Base-by-base conservation (phyloP, 176 grass and related monocot genomes). In the Eleusine indica region DNA sequence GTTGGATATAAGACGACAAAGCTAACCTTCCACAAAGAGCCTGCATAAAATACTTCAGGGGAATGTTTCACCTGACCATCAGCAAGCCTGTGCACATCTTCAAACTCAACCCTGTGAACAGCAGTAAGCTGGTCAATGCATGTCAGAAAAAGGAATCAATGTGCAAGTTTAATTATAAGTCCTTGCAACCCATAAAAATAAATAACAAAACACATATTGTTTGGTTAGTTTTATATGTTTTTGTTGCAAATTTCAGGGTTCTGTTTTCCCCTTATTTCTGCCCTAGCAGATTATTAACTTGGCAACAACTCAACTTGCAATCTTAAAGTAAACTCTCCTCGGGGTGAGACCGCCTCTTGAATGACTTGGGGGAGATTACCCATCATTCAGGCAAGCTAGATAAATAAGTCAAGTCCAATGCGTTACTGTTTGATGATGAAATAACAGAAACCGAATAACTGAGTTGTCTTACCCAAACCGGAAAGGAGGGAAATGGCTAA, bases 21-120 rank as follows among this genome's bases (percentile, higher is more conserved):
- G 37, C 54, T 40, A 85, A 99, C 93, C 96, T 99, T 99, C 96
- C 96, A 99, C 25, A 99, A 81, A 7, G 96, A 99, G 22, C 96
- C 96, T 4, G 91, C 87, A 88, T 99, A 99, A 80, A 99, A 99
- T 58, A 99, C 91, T 91, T 99, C 96, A 57, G 89, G 67, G 42
- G 96, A 99, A 88, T 99, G 91, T 76, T 99, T 99, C 76, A 99
- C 93, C 70, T 94, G 96, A 63, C 89, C 86, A 87, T 99, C 96
- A 67, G 73, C 85, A 77, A 99, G 96, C 81, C 89, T 89, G 79
- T 96, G 93, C 75, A 99, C 96, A 73, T 96, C 93, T 87, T 96
- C 89, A 67, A 99, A 99, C 76, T 96, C 93, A 67, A 96, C 89
- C 66, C 96, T 99, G 91, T 75, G 28, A 84, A 49, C 46, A 88